A percentile compares a stretch with the other conserved stretches of the same genome.
Evolutionary conservation across 2,329 filamentous ascomycete genomes (phyloP).

Genomic region (Pseudopithomyces chartarum): DNA sequence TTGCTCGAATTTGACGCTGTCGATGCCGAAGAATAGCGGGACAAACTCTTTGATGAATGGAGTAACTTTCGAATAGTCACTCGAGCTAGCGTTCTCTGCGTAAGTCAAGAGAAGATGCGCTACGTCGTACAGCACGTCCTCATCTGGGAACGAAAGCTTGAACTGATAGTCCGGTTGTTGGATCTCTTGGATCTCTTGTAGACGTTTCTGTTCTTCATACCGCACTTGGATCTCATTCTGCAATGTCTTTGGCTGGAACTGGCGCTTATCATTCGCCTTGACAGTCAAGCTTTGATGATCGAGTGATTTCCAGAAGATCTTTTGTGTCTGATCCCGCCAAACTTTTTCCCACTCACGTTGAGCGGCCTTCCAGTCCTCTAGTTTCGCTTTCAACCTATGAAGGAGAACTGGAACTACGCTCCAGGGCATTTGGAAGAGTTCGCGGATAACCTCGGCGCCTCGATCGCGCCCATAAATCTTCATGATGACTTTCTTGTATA

Average conservation of each 20-base stretch:
- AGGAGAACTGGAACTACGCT: slow-evolving; percentile 88
- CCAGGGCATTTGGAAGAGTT: slow-evolving; percentile 83
- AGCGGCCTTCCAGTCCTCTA: slow-evolving; percentile 96
- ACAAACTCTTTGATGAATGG: slow-evolving; percentile 58
- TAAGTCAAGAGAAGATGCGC: slow-evolving; percentile 52
- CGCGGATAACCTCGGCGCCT: slow-evolving; percentile 82
- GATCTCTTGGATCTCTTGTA: slow-evolving; percentile 64
- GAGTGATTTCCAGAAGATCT: slow-evolving; percentile 93
- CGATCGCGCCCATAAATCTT: slow-evolving; percentile 91
- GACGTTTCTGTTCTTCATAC: slow-evolving; percentile 84
- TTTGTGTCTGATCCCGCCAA: slow-evolving; percentile 93
- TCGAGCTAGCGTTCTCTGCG: slow-evolving; percentile 48
- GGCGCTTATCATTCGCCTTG: slow-evolving; percentile 87
- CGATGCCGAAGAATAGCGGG: slow-evolving; percentile 56
- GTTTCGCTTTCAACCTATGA: slow-evolving; percentile 89
- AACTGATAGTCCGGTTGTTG: slow-evolving; percentile 73
- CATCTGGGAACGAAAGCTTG: slow-evolving; percentile 69
- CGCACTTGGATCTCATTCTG: slow-evolving; percentile 90
- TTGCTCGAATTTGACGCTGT: slow-evolving; percentile 64
- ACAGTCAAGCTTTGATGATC: slow-evolving; percentile 95
- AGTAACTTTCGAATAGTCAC: slow-evolving; percentile 51
- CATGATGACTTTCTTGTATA: slow-evolving; percentile 96
- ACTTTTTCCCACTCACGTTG: slow-evolving; percentile 99
- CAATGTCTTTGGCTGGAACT: slow-evolving; percentile 87
- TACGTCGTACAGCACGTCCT: slow-evolving; percentile 58